Base-by-base conservation (phyloP, 2,329 filamentous ascomycete species). In the Aquanectria penicillioides region DNA sequence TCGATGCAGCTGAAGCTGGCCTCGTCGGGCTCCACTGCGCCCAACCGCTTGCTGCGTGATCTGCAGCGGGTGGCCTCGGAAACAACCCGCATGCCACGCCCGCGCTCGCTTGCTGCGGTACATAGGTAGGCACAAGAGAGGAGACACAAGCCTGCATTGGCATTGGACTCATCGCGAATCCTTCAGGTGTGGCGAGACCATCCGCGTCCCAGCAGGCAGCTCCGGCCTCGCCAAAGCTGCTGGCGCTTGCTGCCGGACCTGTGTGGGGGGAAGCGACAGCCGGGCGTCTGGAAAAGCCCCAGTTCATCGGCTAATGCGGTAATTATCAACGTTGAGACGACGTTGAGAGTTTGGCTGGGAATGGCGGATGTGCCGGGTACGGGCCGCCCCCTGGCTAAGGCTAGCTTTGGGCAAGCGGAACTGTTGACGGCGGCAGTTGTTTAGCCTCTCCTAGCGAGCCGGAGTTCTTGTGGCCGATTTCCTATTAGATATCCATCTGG, bases 291-390 rank as follows among this genome's bases (percentile, higher is more conserved):
- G 22, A 20, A 26, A 20, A 46, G 26, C n/a, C n/a, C n/a, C n/a
- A 46, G 22, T 10, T 13, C 12, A 33, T 23, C 18, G 17, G 41
- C 23, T 33, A 28, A 18, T 33, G 28, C 41, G 41, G 41, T 17
- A 46, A 46, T 46, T 33, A 23, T 46, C 41, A 28, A 46, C 17
- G 11, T 12, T 44, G 41, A 23, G 41, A n/a, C n/a, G n/a, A n/a
- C n/a, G n/a, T n/a, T n/a, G n/a, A n/a, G n/a, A n/a, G n/a, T n/a
- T n/a, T 28, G 41, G 41, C 41, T 46, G 26, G 18, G 12, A 31
- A 26, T 28, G 41, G 9, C 41, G 41, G 41, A 46, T 46, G 41
- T 28, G 33, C 41, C 41, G 41, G 41, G 28, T 9, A 18, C 29
- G 28, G 26, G 41, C 41, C 41, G 26, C 41, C 28, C 41, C 28